phyloP scores from a whole-genome alignment of 208 protist species.

The Crithidia mellificae region DNA sequence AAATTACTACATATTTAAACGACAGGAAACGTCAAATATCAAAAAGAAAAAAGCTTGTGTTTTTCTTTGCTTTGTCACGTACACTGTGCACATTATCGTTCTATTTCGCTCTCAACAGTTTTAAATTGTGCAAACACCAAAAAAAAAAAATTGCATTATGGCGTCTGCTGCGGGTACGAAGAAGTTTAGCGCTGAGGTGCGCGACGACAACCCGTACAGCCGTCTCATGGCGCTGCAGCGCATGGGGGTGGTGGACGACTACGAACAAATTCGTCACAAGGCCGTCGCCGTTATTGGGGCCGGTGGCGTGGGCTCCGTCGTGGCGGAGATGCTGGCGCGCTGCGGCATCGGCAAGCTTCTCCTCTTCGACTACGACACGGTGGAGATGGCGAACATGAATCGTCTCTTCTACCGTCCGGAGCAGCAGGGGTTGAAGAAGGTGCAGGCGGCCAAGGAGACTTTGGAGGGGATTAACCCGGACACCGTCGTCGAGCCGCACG shows the following conservation, averaged over 20 bases:
- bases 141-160: too few relatives aligned
- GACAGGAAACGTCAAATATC: too few relatives aligned
- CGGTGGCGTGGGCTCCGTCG: slow-evolving; percentile 95
- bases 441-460: slow-evolving; percentile 86
- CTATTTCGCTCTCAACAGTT: too few relatives aligned
- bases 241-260: slow-evolving; percentile 98
- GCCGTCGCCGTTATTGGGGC: slow-evolving; percentile 94
- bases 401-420: slow-evolving; percentile 96
- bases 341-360: slow-evolving; percentile 98
- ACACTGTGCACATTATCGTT: too few relatives aligned
- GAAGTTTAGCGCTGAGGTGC: slow-evolving; percentile 88
- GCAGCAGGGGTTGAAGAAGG: slow-evolving; percentile 95
- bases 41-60: too few relatives aligned
- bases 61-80: too few relatives aligned
- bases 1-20: too few relatives aligned
- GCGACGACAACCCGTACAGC: slow-evolving; percentile 95
- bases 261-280: slow-evolving; percentile 93
- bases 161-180: slow-evolving; percentile 4
- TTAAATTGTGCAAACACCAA: too few relatives aligned
- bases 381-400: slow-evolving; percentile 99
- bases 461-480: slow-evolving; percentile 96
- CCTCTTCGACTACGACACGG: slow-evolving; percentile 98
- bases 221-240: slow-evolving; percentile 96
- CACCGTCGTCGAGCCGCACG: slow-evolving; percentile 89
- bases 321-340: slow-evolving; percentile 97